Evolutionary conservation across 768 basidiomycete genomes (phyloP).

Genomic region (Boletus tylopilopsis): DNA sequence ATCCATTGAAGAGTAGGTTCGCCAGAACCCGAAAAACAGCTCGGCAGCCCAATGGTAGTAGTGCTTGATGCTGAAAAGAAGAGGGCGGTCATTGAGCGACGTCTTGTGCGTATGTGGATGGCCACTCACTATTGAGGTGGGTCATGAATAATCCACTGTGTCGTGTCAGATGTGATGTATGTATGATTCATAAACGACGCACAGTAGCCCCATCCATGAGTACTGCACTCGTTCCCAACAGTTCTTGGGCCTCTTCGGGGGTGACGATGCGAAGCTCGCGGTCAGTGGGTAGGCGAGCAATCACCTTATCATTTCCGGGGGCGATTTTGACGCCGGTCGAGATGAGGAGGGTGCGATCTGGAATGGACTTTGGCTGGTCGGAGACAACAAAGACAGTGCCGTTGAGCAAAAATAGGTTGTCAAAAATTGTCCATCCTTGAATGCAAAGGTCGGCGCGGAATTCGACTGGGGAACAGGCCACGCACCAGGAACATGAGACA

Average conservation of each 20-base stretch:
- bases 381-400: conserved; percentile 82
- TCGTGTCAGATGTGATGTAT: conserved; percentile 2
- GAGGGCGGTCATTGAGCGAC: too few relatives aligned
- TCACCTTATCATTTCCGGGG: conserved; percentile 51
- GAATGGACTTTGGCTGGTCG: conserved; percentile 62
- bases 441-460: too few relatives aligned
- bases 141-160: conserved; percentile 78
- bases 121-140: conserved; percentile 85
- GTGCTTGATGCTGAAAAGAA: conserved; percentile 64
- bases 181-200: conserved; percentile 15
- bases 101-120: too few relatives aligned
- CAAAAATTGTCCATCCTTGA: conserved; percentile 94
- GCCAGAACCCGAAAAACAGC: conserved; percentile 89
- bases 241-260: conserved; percentile 54
- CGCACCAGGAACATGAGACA: conserved; percentile 74
- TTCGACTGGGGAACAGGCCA: too few relatives aligned
- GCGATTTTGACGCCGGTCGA: conserved; percentile 68
- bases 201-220: conserved; percentile 75
- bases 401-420: conserved; percentile 76
- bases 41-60: conserved; percentile 96
- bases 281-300: conserved; percentile 68
- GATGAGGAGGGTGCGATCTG: conserved; percentile 62
- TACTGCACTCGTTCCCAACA: conserved; percentile 71
- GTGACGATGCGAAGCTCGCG: conserved; percentile 76
- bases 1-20: conserved; percentile 83